Evolutionary conservation across 805 yeast species (phyloP).

Genomic region (Saccharomycodes ludwigii): DNA sequence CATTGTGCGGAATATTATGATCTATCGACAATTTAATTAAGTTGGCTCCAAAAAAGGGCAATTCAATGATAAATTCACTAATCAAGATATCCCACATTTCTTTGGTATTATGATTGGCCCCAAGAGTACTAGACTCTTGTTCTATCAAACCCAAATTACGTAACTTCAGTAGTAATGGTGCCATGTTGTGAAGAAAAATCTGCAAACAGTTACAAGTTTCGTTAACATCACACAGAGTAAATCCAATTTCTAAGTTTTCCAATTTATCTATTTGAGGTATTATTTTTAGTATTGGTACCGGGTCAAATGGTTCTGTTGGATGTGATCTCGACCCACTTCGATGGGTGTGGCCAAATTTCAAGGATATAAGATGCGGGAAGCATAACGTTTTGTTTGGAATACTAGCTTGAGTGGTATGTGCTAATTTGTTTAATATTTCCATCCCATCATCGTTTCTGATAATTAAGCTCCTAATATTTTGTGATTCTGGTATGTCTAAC

Average conservation of each 20-base stretch:
- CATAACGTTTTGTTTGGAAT: no score
- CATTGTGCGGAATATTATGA: conserved; percentile 48
- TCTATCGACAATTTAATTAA: conserved; percentile 36
- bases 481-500: conserved; percentile 25
- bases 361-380: no score
- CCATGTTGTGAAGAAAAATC: conserved; percentile 27
- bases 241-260: conserved; percentile 34
- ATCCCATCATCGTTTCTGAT: conserved; percentile 11
- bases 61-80: conserved; percentile 27
- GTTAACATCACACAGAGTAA: conserved; percentile 42
- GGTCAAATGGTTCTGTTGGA: background rate
- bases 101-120: conserved; percentile 35
- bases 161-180: conserved; percentile 21
- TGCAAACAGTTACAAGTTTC: conserved; percentile 35
- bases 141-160: conserved; percentile 21
- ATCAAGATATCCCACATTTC: conserved; percentile 44
- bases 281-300: conserved; percentile 15
- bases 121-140: conserved; percentile 19
- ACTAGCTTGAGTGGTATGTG: no score
- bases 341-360: no score
- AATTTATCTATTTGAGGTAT: conserved; percentile 22
- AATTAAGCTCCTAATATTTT: conserved; percentile 26
- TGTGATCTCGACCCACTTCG: no score
- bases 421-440: conserved; percentile 6
- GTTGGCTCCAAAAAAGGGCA: conserved; percentile 21